Conservation (phyloP, 2,329 filamentous ascomycete genomes). For the Claviceps arundinis region DNA sequence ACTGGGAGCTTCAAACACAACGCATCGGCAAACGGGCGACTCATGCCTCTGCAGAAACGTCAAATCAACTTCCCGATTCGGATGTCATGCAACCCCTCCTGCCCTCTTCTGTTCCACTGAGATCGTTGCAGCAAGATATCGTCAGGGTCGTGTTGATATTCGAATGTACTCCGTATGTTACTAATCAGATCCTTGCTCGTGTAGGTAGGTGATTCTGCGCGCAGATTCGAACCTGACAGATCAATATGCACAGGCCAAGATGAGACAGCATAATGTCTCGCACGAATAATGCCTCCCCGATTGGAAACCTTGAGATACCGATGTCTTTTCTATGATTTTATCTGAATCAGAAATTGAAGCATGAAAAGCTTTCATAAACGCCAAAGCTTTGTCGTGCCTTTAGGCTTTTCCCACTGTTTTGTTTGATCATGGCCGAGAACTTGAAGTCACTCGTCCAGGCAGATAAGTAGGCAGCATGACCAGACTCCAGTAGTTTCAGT, state of each 20-base stretch:
- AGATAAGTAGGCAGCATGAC: not conserved
- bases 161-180: not conserved
- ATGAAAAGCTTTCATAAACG: not conserved
- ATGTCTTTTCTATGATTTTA: not conserved
- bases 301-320: not conserved
- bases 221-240: not conserved
- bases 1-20: not conserved
- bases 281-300: not conserved
- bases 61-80: slow-evolving; percentile 1
- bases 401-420: not conserved
- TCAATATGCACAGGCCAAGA: not conserved
- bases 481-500: not conserved
- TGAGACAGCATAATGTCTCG: not conserved
- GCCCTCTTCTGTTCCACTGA: not conserved
- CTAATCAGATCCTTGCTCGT: not conserved
- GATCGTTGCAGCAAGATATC: not conserved
- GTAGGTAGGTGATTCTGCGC: not conserved
- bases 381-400: not conserved
- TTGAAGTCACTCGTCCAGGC: not conserved
- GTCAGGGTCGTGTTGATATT: not conserved
- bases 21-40: not conserved
- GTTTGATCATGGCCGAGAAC: too few relatives aligned
- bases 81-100: not conserved
- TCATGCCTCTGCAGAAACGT: not conserved
- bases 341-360: not conserved